Evolutionary conservation across 1,284 basidiomycete genomes (phyloP), one percentile per base, ranked within the genome.

Genomic region (Kwoniella shivajii): DNA sequence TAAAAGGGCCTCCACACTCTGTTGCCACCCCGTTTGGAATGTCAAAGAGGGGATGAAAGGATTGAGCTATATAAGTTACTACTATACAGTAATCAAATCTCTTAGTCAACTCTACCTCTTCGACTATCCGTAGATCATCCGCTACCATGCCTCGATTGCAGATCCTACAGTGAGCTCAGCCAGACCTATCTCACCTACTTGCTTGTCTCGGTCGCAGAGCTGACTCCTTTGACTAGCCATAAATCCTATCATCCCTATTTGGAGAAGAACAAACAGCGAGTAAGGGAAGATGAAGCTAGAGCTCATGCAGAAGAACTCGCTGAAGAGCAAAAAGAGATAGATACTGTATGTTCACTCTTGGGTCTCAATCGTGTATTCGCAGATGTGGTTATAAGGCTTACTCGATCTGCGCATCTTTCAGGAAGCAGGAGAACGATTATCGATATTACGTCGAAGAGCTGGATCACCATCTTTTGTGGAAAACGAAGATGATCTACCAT

Each of bases 181-280:
- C 20, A 22, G 20, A 7, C 18, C 16, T 3, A 16, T 10, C 14
- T 5, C 16, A 10, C 39, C n/a, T n/a, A 26, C 18, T n/a, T 13
- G 42, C 6, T 37, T 18, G 2, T 14, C 38, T 34, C 39, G 4
- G n/a, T 24, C 37, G 1, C n/a, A n/a, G 18, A 33, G 22, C 44
- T 22, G 22, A 16, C 31, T 34, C 29, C 13, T 16, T 36, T 37
- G 18, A 22, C 11, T 14, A 78, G 75, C 29, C 78, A 79, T 61
- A 79, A 79, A 55, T 78, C 77, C 6, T 79, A 79, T 54, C 78
- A 79, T 45, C 77, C 77, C 0, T 79, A 79, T 53, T 66, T 74
- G 14, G 77, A 79, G 62, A 75, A 72, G 65, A 79, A 79, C 68
- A 79, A 79, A 64, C 72, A 75, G 58, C 66, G 73, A 36, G 78